Conservation (phyloP, 1,284 basidiomycete species). For the Ceratobasidium sp. region DNA sequence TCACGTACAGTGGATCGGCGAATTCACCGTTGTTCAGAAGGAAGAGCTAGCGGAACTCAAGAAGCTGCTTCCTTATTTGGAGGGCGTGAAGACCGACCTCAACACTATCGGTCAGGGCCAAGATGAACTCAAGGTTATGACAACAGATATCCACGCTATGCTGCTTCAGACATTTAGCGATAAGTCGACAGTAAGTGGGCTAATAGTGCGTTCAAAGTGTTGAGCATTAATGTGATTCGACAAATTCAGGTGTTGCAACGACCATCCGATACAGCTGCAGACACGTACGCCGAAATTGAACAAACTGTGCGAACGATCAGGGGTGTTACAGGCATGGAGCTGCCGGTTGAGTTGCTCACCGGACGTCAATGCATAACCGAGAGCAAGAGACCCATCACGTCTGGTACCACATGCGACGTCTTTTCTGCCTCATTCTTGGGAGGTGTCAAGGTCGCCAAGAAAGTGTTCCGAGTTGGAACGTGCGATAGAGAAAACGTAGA, state of each 20-base stretch:
- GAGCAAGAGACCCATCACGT: constrained; percentile 1
- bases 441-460: constrained; percentile 32
- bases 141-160: neutral
- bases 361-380: constrained; percentile 33
- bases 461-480: constrained; percentile 42
- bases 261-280: neutral
- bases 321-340: constrained; percentile 25
- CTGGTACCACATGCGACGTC: constrained; percentile 34
- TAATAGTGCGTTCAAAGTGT: no score
- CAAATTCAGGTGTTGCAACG: neutral
- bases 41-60: constrained; percentile 14
- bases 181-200: constrained; percentile 4
- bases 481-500: constrained; percentile 18
- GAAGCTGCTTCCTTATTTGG: neutral
- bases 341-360: constrained; percentile 20
- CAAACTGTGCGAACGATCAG: constrained; percentile 17
- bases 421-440: constrained; percentile 21
- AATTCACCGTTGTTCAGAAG: constrained; percentile 35
- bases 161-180: neutral
- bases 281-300: constrained; percentile 21
- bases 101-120: neutral
- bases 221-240: no score
- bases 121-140: neutral
- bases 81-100: neutral
- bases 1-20: constrained; percentile 34